Percentiles rank a stretch among this genome's conserved stretches.
Conservation (phyloP, 2,329 filamentous ascomycete genomes). For the Verticillium zaregamsianum region DNA sequence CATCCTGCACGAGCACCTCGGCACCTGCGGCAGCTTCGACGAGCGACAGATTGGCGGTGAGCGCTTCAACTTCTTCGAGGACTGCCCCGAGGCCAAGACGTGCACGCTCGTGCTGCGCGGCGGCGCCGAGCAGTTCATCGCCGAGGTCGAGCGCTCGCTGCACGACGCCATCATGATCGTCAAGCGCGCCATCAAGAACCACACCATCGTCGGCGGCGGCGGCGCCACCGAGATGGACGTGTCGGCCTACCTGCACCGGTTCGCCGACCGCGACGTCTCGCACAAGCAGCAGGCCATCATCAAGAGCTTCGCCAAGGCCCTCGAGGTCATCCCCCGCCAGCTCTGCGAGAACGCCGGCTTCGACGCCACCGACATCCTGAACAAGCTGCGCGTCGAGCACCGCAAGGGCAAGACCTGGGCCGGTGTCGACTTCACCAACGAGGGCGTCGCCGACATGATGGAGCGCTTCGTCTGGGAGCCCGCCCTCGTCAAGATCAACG, state of each 20-base stretch:
- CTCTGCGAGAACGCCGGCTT: slow-evolving; percentile 98
- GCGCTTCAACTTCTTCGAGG: slow-evolving; percentile 97
- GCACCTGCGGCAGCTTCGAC: slow-evolving; percentile 85
- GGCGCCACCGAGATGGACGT: slow-evolving; percentile 96
- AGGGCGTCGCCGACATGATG: slow-evolving; percentile 93
- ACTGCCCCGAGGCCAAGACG: slow-evolving; percentile 92
- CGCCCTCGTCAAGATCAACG: slow-evolving; percentile 92
- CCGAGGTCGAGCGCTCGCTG: slow-evolving; percentile 93
- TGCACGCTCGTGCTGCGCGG: slow-evolving; percentile 94
- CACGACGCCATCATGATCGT: slow-evolving; percentile 99
- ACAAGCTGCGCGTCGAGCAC: slow-evolving; percentile 93
- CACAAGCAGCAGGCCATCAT: slow-evolving; percentile 97
- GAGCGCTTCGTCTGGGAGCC: slow-evolving; percentile 97
- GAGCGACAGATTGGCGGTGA: slow-evolving; percentile 97
- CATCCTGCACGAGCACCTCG: slow-evolving; percentile 83
- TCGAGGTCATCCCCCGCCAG: slow-evolving; percentile 94
- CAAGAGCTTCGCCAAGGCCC: slow-evolving; percentile 94
- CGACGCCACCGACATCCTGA: slow-evolving; percentile 96
- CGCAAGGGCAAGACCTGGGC: slow-evolving; percentile 90
- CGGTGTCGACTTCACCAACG: slow-evolving; percentile 89
- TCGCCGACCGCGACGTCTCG: slow-evolving; percentile 85
- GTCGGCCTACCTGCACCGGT: slow-evolving; percentile 87
- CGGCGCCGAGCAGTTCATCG: slow-evolving; percentile 98
- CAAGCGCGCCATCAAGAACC: slow-evolving; percentile 94
- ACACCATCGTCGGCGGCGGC: slow-evolving; percentile 89